A percentile compares a stretch with the other conserved stretches of the same genome.
phyloP scores from a whole-genome alignment of 371 early-diverging fungal species.

The Chytridiales sp. region DNA sequence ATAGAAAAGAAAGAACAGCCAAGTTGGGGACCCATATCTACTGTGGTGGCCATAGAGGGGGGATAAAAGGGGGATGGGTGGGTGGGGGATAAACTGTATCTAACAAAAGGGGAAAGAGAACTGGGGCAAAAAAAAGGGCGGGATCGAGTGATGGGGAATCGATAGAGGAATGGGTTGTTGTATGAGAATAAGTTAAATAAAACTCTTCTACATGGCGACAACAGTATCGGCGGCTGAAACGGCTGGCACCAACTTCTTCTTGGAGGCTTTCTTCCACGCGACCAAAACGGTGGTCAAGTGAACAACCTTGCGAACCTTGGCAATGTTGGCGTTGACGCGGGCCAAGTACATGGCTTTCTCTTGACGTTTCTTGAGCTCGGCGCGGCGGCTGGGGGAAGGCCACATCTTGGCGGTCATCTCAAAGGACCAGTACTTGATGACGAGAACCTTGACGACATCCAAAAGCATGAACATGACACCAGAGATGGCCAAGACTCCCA shows the following conservation, averaged over 20 bases:
- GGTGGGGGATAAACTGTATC: no score
- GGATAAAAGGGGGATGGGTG: no score
- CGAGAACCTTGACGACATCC: slow-evolving; percentile 78
- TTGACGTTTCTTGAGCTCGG: slow-evolving; percentile 25
- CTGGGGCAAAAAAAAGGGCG: no score
- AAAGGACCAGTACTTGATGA: slow-evolving; percentile 72
- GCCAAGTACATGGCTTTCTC: slow-evolving; percentile 6
- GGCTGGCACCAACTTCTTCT: slow-evolving; percentile 16
- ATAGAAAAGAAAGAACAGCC: no score
- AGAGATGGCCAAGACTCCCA: slow-evolving; percentile 39
- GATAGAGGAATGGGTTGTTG: no score
- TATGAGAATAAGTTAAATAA: no score
- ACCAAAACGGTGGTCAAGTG: slow-evolving; percentile 30
- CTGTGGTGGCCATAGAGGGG: no score
- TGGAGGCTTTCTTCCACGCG: slow-evolving; percentile 33
- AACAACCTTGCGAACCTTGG: slow-evolving; percentile 36
- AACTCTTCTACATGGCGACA: no score
- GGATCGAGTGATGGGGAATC: no score
- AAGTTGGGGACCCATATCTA: no score
- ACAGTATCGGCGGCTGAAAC: not conserved
- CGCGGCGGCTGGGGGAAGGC: slow-evolving; percentile 30
- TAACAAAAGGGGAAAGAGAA: no score
- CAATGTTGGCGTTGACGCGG: slow-evolving; percentile 31
- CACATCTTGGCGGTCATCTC: slow-evolving; percentile 46
- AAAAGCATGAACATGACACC: slow-evolving; percentile 64